Evolutionary conservation across 352 stramenopile species (phyloP).

Genomic region (Phytophthora agathidicida): DNA sequence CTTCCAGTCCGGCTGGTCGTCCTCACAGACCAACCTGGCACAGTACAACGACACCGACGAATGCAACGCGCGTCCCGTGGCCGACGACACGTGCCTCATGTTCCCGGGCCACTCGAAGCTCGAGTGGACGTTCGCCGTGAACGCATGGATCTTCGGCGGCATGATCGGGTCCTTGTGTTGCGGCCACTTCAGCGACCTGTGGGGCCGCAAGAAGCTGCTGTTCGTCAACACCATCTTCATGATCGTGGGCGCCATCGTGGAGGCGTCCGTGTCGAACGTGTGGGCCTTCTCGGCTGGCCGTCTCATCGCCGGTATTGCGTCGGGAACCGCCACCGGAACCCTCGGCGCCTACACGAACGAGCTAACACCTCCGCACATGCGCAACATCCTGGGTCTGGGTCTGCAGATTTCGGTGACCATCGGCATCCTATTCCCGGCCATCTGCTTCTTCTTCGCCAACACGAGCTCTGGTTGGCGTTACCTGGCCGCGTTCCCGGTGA

Average conservation of each 20-base stretch:
- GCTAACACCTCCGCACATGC: constrained; percentile 18
- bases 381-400: constrained; percentile 32
- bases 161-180: constrained; percentile 53
- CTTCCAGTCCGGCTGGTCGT: constrained; percentile 60
- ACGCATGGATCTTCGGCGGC: constrained; percentile 55
- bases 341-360: constrained; percentile 23
- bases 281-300: constrained; percentile 21
- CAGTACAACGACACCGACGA: constrained; percentile 47
- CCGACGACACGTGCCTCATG: constrained; percentile 13
- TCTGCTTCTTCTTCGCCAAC: constrained; percentile 23
- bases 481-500: constrained; percentile 40
- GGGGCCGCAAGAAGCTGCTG: constrained; percentile 32
- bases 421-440: constrained; percentile 26
- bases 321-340: constrained; percentile 13
- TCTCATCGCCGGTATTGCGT: constrained; percentile 14
- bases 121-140: constrained; percentile 26
- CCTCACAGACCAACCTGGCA: constrained; percentile 53
- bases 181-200: constrained; percentile 34
- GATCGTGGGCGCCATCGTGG: constrained; percentile 31
- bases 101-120: constrained; percentile 18
- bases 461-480: constrained; percentile 16
- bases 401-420: constrained; percentile 31
- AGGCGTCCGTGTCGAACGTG: constrained; percentile 27
- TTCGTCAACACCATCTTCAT: constrained; percentile 42
- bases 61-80: constrained; percentile 29